A percentile compares a stretch with the other conserved stretches of the same genome.
These are phyloP conservation scores for Epichloe bromicola DNA, from an alignment of 2,329 filamentous ascomycete species.

Conservation along the genomic window DNA sequence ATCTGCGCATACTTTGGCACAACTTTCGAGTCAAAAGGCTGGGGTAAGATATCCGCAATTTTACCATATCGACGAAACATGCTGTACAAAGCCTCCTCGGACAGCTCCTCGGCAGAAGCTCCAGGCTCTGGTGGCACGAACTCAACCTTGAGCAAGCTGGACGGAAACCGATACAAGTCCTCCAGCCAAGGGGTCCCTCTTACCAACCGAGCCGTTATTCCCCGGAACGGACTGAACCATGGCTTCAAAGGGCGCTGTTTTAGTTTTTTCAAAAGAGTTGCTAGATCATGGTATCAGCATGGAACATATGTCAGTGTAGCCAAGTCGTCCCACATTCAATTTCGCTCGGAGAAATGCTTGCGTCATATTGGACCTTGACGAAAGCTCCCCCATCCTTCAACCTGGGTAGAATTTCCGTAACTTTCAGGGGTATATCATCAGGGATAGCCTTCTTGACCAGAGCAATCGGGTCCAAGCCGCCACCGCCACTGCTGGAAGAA, in stretches of 20 bases:
- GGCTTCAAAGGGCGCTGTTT: slow-evolving; percentile 61
- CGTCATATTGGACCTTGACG: slow-evolving; percentile 60
- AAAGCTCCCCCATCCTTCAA: slow-evolving; percentile 94
- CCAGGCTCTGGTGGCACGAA: slow-evolving; percentile 66
- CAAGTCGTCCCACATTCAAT: slow-evolving; percentile 25
- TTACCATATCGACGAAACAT: slow-evolving; percentile 87
- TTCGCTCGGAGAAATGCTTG: slow-evolving; percentile 24
- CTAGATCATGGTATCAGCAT: slow-evolving; percentile 12
- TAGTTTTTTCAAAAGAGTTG: slow-evolving; percentile 48
- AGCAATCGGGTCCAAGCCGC: slow-evolving; percentile 37
- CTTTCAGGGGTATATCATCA: slow-evolving; percentile 46
- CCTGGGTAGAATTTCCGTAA: slow-evolving; percentile 71
- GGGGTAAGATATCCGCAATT: slow-evolving; percentile 69
- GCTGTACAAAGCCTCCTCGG: slow-evolving; percentile 75
- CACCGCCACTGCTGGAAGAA: slow-evolving; percentile 33
- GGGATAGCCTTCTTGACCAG: slow-evolving; percentile 52
- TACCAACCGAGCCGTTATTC: slow-evolving; percentile 60
- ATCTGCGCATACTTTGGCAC: slow-evolving; percentile 68
- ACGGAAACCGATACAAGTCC: slow-evolving; percentile 75
- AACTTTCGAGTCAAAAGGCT: slow-evolving; percentile 77
- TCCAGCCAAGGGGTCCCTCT: slow-evolving; percentile 86
- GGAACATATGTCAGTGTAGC: neutral
- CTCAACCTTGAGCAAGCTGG: slow-evolving; percentile 63
- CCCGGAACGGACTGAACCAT: slow-evolving; percentile 76
- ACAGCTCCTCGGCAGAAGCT: slow-evolving; percentile 61